A percentile compares a stretch with the other conserved stretches of the same genome.
Evolutionary conservation across 306 rosid genomes (phyloP).

Genomic region (Quercus agrifolia): DNA sequence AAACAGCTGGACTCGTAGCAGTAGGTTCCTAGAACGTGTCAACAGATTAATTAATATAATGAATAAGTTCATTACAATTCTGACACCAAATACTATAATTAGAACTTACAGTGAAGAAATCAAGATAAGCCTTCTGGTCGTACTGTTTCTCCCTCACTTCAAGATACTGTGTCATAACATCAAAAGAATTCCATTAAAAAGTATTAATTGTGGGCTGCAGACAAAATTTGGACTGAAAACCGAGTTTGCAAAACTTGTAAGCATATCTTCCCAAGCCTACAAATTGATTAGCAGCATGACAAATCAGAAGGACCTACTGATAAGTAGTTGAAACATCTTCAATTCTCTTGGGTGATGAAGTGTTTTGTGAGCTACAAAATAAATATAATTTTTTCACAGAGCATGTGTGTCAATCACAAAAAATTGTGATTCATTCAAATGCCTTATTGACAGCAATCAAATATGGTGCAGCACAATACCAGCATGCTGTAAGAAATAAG

Average conservation of each 20-base stretch:
- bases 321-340: background rate
- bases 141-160: conserved; percentile 96
- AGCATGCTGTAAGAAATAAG: background rate
- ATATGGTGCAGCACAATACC: background rate
- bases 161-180: conserved; percentile 44
- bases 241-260: background rate
- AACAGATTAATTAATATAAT: conserved; percentile 6
- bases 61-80: background rate
- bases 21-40: conserved; percentile 46
- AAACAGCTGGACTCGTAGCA: conserved; percentile 52
- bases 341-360: background rate
- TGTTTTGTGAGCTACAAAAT: background rate
- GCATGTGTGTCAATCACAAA: background rate
- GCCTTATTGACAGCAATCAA: background rate
- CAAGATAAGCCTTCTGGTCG: conserved; percentile 71
- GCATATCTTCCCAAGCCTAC: background rate
- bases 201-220: background rate
- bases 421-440: background rate
- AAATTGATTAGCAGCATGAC: background rate
- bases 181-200: background rate
- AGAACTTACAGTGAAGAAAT: conserved; percentile 75
- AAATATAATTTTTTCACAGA: background rate
- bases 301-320: background rate
- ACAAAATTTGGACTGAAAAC: background rate
- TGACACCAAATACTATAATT: background rate